phyloP scores from a whole-genome alignment of 257 asterid species.

The Nicotiana tabacum region DNA sequence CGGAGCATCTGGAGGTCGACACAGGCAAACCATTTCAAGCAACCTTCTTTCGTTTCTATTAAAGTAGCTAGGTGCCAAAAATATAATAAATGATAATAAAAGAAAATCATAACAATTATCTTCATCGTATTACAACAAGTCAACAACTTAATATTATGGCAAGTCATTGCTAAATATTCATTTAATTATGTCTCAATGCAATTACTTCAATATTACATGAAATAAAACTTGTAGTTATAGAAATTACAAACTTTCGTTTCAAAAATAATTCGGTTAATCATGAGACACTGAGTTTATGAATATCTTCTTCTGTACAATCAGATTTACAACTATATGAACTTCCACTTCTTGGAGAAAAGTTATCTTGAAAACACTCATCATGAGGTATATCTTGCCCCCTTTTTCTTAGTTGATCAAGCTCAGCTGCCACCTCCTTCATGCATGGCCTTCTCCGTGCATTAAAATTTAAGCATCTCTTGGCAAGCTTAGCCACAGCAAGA shows the following conservation, averaged over 20 bases:
- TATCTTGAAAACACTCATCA: background rate
- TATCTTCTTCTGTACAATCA: background rate
- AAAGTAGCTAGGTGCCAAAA: no score
- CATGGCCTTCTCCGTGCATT: constrained; percentile 27
- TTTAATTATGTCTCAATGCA: background rate
- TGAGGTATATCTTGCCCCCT: background rate
- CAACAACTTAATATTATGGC: background rate
- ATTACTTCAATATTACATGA: background rate
- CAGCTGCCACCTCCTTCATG: constrained; percentile 32
- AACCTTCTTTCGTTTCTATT: no score
- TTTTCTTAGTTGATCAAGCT: constrained; percentile 25
- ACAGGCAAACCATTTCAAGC: no score
- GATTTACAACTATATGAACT: background rate
- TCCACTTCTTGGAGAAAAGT: background rate
- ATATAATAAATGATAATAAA: background rate
- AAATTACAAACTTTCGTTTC: background rate
- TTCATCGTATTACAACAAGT: background rate
- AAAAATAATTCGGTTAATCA: background rate
- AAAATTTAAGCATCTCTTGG: constrained; percentile 11
- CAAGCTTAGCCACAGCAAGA: constrained; percentile 20
- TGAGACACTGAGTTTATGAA: background rate
- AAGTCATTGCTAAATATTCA: background rate
- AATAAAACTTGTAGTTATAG: background rate
- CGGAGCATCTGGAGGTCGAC: no score
- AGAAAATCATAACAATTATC: background rate